Base-by-base conservation (phyloP, 176 grass and related monocot species). In the Areca catechu region DNA sequence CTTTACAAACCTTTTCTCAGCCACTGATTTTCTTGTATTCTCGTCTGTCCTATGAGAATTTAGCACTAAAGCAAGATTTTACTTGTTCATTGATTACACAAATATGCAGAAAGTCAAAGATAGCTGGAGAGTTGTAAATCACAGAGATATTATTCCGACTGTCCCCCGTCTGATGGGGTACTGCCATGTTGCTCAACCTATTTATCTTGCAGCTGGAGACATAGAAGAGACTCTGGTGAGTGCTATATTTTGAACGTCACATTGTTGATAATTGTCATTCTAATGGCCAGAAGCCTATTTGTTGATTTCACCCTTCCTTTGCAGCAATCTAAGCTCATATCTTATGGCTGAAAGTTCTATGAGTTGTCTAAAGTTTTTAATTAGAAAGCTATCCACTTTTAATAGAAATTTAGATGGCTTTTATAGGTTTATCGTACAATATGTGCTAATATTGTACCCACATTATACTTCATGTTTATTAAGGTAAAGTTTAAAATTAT, bases 81-180 rank as follows among this genome's bases (percentile, higher is more conserved):
- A 54, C 51, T 76, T 30, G 28, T 7, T 30, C 28, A 30, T 30
- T 7, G 4, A 30, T 78, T 79, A 30, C 16, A 21, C 51, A 17
- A 27, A 49, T 71, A 48, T 72, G 65, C 74, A 96, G 91, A 96
- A 82, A 71, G 91, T 96, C 57, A 96, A 85, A 73, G 83, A 96
- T 80, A 96, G 91, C 58, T 96, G 91, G 91, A 86, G 91, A 80
- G 61, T 96, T 69, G 83, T 96, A 51, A 96, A 96, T 69, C 86
- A 96, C 54, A 77, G 86, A 77, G 92, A 90, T 79, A 96, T 96
- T 58, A 89, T 96, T 78, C 86, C 92, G 71, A 87, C 92, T 20
- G 92, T 96, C 4, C 92, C 86, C 67, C 92, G 86, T 66, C 83
- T 90, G 61, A 90, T 96, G 92, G 92, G 92, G 24, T 96, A 96